phyloP scores from a whole-genome alignment of 805 yeast genomes.

The Kluyveromyces starmeri region DNA sequence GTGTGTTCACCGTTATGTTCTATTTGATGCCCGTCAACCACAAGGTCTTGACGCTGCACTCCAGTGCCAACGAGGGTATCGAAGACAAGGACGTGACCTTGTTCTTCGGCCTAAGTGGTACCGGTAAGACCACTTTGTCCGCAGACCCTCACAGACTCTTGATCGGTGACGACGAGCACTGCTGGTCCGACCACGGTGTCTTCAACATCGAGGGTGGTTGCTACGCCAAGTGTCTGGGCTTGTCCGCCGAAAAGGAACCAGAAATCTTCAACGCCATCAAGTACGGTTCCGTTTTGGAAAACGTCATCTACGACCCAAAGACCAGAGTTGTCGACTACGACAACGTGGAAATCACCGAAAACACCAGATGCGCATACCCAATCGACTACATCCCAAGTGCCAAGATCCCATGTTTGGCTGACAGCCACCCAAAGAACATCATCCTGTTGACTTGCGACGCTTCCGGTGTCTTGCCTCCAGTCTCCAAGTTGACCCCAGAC shows the following conservation, averaged over 20 bases:
- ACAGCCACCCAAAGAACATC: conserved; percentile 85
- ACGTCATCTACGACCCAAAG: conserved; percentile 73
- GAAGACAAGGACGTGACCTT: conserved; percentile 79
- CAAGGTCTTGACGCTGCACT: conserved; percentile 86
- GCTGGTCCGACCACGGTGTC: conserved; percentile 98
- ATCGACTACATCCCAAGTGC: conserved; percentile 95
- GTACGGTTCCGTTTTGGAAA: conserved; percentile 92
- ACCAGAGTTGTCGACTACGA: conserved; percentile 81
- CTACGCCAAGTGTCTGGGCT: conserved; percentile 93
- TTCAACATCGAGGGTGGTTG: conserved; percentile 99
- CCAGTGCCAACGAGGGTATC: conserved; percentile 87
- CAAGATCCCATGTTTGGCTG: conserved; percentile 87
- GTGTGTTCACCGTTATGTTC: conserved; percentile 98
- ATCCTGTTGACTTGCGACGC: conserved; percentile 94
- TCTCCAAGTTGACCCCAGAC: conserved; percentile 83
- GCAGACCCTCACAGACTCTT: conserved; percentile 91
- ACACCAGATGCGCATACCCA: conserved; percentile 98
- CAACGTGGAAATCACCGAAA: conserved; percentile 80
- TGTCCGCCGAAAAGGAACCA: conserved; percentile 88
- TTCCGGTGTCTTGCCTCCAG: conserved; percentile 95
- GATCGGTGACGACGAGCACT: conserved; percentile 98
- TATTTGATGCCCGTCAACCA: conserved; percentile 95
- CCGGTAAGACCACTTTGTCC: conserved; percentile 95
- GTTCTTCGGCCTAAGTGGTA: conserved; percentile 95
- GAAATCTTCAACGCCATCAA: conserved; percentile 92